Evolutionary conservation across 805 yeast genomes (phyloP), one percentile per base, ranked within the genome.

Genomic region (Zygotorulaspora sp.): DNA sequence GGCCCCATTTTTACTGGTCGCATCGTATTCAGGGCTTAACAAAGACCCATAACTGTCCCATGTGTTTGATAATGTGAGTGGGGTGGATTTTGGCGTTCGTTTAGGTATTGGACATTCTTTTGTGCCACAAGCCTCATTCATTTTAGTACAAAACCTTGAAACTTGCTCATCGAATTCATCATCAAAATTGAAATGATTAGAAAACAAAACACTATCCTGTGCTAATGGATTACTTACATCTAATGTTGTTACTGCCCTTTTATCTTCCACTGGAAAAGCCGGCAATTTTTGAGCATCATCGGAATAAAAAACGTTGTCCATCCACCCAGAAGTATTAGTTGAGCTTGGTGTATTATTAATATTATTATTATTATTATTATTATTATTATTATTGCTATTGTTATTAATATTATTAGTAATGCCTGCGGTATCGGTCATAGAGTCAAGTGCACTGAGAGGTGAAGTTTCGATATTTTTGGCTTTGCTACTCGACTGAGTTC

Each of bases 61-160:
- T 7, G 47, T 35, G 17, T 43, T 43, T 16, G 43, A 28, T 20
- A 36, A 23, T 18, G 14, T 20, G 5, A 33, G 13, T 10, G 38
- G 42, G n/a, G 35, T 29, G 13, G 21, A 19, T 15, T 28, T 27
- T 21, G 42, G 35, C 15, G 36, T 34, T 26, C 29, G 43, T 20
- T 41, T 45, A 2, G 96, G 94, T 3, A 80, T 57, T 3, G 92
- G 95, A 46, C 74, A 63, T 11, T 71, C 71, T 50, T 70, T 78
- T 5, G 80, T 79, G 12, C 96, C 97, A 62, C 97, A 89, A 1
- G 88, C 97, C 58, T 78, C 72, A 44, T 76, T 74, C 55, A 90
- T 70, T 50, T 79, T 76, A 17, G 74, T 74, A 56, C 97, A 90
- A 57, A 90, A 90, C 19, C 75, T 77, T 42, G 75, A 73, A 38